A percentile compares a stretch with the other conserved stretches of the same genome.
Conservation (phyloP, 257 asterid genomes). For the Gentiana macrophylla region DNA sequence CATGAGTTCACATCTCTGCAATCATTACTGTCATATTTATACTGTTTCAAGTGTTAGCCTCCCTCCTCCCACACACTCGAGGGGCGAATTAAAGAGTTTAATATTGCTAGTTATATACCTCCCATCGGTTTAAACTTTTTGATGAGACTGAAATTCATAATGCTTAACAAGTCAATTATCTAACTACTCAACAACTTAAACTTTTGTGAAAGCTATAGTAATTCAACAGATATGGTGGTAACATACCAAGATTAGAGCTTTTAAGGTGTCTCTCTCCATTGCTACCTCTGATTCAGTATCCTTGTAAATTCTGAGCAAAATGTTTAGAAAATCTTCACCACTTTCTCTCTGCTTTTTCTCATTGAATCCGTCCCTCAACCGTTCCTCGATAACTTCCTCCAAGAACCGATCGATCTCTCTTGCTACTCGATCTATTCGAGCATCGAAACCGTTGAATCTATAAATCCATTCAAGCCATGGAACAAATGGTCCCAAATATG, state of each 20-base stretch:
- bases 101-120: no score
- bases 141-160: neutral
- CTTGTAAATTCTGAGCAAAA: constrained; percentile 22
- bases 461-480: constrained; percentile 38
- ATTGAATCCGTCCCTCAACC: neutral
- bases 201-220: neutral
- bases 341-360: neutral
- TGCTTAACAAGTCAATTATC: neutral
- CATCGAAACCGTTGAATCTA: constrained; percentile 20
- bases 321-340: constrained; percentile 23
- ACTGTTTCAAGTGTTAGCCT: no score
- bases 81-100: no score
- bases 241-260: constrained; percentile 34
- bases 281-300: constrained; percentile 10
- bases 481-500: constrained; percentile 19
- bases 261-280: constrained; percentile 23
- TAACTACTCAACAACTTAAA: neutral
- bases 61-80: no score
- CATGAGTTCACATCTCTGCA: no score
- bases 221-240: no score
- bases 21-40: no score
- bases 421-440: constrained; percentile 18
- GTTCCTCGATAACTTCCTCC: constrained; percentile 24
- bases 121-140: neutral
- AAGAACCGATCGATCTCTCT: constrained; percentile 27